A percentile compares a stretch with the other conserved stretches of the same genome.
phyloP scores from a whole-genome alignment of 306 rosid species.

The Acmispon strigosus region DNA sequence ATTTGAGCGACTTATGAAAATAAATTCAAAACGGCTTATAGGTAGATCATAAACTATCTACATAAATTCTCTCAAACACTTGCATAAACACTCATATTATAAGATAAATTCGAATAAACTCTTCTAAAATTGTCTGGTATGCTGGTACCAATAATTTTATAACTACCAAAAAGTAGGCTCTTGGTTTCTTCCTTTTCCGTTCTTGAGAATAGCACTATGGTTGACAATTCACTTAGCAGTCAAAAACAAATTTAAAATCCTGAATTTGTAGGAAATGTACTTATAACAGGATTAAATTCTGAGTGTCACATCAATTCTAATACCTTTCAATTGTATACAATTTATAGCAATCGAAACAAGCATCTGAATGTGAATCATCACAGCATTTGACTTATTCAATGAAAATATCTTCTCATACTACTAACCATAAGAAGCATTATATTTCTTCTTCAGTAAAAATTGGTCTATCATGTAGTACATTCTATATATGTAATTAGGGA shows the following conservation, averaged over 20 bases:
- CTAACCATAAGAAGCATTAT: background rate
- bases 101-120: too few species aligned
- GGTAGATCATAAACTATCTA: too few species aligned
- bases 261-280: background rate
- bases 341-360: background rate
- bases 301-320: background rate
- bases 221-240: background rate
- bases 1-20: too few species aligned
- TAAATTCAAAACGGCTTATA: too few species aligned
- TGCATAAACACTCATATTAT: too few species aligned
- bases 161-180: background rate
- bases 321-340: background rate
- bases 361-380: background rate
- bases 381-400: background rate
- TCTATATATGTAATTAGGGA: background rate
- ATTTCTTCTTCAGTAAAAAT: background rate
- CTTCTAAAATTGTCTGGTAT: too few species aligned
- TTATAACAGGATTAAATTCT: background rate
- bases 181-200: background rate
- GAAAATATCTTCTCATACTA: background rate
- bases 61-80: too few species aligned
- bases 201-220: background rate
- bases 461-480: background rate
- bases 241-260: background rate
- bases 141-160: too few species aligned